Evolutionary conservation across 352 stramenopile species (phyloP), one percentile per base, ranked within the genome.

Genomic region (Aphanomyces cochlioides): DNA sequence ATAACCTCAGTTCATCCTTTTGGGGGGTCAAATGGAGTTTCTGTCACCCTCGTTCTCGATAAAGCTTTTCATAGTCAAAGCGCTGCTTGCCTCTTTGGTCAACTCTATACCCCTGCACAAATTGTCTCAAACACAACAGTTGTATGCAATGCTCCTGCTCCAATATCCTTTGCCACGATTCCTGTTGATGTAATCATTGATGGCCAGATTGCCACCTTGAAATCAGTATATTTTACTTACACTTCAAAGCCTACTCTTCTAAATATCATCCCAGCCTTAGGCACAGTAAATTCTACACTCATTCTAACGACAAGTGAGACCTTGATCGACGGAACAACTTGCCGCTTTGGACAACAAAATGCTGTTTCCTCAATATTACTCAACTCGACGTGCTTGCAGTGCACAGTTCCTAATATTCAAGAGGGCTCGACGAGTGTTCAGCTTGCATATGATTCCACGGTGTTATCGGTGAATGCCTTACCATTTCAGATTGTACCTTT

Each of bases 221-320:
- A 47, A 34, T 50, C 47, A 3, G 21, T 4, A 10, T 70, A 63
- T 21, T 70, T 70, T 28, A 70, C 64, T 19, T 63, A 70, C 7
- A 54, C 37, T 48, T 36, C 36, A 50, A 47, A 47, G 3, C 28
- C 47, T 10, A 28, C 53, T 17, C 15, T 70, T 15, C 10, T 61
- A 36, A 17, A 8, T 8, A 5, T 70, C 21, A 8, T 10, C 5
- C 47, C 47, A 43, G 38, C 10, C 12, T 17, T 40, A 3, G 47
- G 64, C n/a, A n/a, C 47, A 6, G 17, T 21, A 21, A 34, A 34
- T 15, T 38, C 40, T 15, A 45, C 4, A 4, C 21, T 70, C 7
- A 34, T 41, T 28, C 4, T 64, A 12, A 13, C n/a, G 17, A 56
- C 64, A 60, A 70, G 10, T 1, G 54, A 37, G 0, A 28, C 54